Evolutionary conservation across 352 stramenopile species (phyloP).

Genomic region (Phytophthora fragariae): DNA sequence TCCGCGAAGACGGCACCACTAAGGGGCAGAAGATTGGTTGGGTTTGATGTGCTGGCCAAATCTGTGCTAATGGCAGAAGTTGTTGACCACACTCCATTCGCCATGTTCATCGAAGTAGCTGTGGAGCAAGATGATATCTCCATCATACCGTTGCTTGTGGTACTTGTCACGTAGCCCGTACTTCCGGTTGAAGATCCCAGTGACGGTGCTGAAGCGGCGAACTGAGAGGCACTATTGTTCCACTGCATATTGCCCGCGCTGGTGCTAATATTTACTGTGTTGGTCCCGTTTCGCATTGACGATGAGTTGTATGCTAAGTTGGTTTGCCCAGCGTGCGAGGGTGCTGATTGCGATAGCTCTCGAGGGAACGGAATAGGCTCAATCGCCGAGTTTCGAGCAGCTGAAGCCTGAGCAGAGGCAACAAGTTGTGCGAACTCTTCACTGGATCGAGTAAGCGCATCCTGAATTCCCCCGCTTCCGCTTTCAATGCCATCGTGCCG

Average conservation of each 20-base stretch:
- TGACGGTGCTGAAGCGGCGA: slow-evolving; percentile 6
- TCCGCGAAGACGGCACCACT: slow-evolving; percentile 32
- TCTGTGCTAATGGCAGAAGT: slow-evolving; percentile 35
- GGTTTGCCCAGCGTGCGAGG: slow-evolving; percentile 9
- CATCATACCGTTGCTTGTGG: slow-evolving; percentile 25
- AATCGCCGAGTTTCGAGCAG: slow-evolving; percentile 12
- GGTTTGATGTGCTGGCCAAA: slow-evolving; percentile 28
- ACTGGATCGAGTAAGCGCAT: background rate
- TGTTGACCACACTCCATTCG: slow-evolving; percentile 33
- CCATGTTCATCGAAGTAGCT: slow-evolving; percentile 9
- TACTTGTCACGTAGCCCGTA: slow-evolving; percentile 16
- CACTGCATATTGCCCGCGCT: slow-evolving; percentile 11
- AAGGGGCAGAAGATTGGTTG: slow-evolving; percentile 33
- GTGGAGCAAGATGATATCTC: slow-evolving; percentile 19
- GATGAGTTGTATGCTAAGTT: slow-evolving; percentile 7
- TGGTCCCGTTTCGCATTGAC: slow-evolving; percentile 10
- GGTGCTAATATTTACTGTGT: slow-evolving; percentile 13
- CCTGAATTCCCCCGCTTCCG: background rate
- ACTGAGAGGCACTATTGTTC: slow-evolving; percentile 18
- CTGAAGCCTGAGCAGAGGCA: slow-evolving; percentile 5
- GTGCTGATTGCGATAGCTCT: slow-evolving; percentile 7
- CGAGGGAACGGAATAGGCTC: slow-evolving; percentile 37
- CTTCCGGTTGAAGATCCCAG: slow-evolving; percentile 17
- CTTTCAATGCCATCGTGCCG: background rate
- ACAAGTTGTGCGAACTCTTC: slow-evolving; percentile 6